These are phyloP conservation scores for Stylosanthes scabra DNA, from an alignment of 331 rosid genomes.

Conservation along the genomic window DNA sequence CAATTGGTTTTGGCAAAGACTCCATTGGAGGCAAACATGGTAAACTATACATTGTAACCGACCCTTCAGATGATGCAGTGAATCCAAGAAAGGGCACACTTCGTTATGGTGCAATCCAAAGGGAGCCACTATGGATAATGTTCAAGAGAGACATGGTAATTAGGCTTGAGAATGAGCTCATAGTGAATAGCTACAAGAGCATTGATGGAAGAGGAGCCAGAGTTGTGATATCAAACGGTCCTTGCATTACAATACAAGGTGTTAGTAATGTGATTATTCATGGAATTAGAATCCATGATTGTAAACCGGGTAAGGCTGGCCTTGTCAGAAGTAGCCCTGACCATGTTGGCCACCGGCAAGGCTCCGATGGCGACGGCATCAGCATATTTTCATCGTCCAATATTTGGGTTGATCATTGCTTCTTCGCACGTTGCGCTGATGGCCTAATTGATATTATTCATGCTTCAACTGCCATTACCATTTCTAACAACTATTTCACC, in stretches of 20 bases:
- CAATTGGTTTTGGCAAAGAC: constrained; percentile 73
- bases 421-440: constrained; percentile 55
- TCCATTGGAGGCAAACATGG: constrained; percentile 82
- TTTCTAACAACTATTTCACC: constrained; percentile 81
- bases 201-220: constrained; percentile 88
- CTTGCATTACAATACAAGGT: constrained; percentile 81
- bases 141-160: constrained; percentile 67
- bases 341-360: constrained; percentile 68
- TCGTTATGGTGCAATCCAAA: constrained; percentile 84
- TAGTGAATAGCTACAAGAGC: constrained; percentile 77
- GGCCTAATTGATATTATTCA: constrained; percentile 76
- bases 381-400: constrained; percentile 64
- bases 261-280: constrained; percentile 82
- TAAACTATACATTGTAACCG: constrained; percentile 57
- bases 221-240: constrained; percentile 78
- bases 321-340: constrained; percentile 59
- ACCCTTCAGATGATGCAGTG: constrained; percentile 64
- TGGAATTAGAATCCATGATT: constrained; percentile 82
- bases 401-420: constrained; percentile 93
- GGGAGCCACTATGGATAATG: constrained; percentile 71
- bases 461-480: constrained; percentile 83
- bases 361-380: constrained; percentile 83
- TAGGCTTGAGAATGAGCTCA: constrained; percentile 69
- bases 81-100: constrained; percentile 76
- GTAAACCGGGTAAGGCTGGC: constrained; percentile 63